Evolutionary conservation across 257 asterid species (phyloP).

Genomic region (Dorcoceras hygrometricum): DNA sequence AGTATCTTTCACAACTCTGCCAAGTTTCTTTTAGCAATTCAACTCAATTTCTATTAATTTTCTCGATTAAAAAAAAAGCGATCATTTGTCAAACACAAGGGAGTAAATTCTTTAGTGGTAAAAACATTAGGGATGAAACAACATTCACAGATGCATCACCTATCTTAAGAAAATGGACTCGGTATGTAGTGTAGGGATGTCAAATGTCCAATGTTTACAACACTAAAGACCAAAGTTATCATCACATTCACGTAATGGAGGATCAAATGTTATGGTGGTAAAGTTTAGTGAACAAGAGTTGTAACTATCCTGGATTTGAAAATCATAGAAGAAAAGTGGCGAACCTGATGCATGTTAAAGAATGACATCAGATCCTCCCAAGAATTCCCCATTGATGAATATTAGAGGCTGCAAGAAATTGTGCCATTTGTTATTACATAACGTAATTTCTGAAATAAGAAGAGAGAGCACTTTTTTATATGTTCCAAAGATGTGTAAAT

Average conservation of each 20-base stretch:
- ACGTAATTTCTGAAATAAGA: neutral
- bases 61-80: neutral
- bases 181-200: neutral
- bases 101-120: too few species aligned
- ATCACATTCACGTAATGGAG: neutral
- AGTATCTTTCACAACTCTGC: neutral
- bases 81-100: neutral
- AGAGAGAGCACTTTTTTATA: neutral
- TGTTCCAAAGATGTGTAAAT: neutral
- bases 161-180: neutral
- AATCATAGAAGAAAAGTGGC: neutral
- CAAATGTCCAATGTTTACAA: neutral
- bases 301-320: neutral
- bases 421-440: constrained; percentile 5
- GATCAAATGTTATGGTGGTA: neutral
- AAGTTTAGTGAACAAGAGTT: neutral
- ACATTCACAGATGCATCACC: neutral
- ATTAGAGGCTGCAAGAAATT: constrained; percentile 63
- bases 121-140: neutral
- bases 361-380: constrained; percentile 97
- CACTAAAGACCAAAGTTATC: neutral
- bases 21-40: neutral
- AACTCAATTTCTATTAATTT: neutral
- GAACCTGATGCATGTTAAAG: constrained; percentile 93
- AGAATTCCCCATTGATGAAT: constrained; percentile 85